phyloP scores from a whole-genome alignment of 2,329 filamentous ascomycete genomes.

The Trichoderma guizhouense region DNA sequence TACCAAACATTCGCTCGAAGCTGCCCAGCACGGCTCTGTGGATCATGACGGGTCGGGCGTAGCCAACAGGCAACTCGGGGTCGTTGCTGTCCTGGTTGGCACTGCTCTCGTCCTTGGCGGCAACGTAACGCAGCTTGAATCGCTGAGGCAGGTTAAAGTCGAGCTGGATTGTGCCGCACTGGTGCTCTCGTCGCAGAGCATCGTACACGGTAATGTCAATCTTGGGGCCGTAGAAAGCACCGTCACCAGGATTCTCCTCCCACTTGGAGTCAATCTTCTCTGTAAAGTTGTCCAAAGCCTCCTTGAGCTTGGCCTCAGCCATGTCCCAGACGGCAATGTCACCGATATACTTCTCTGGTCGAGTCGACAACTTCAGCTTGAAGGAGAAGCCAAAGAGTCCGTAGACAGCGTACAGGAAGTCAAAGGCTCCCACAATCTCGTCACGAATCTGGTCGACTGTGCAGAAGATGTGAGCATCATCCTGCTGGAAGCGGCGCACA shows the following conservation, averaged over 20 bases:
- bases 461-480: slow-evolving; percentile 96
- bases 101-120: slow-evolving; percentile 48
- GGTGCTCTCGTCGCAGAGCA: slow-evolving; percentile 66
- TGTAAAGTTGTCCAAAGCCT: slow-evolving; percentile 76
- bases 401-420: slow-evolving; percentile 73
- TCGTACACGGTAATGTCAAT: slow-evolving; percentile 95
- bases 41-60: slow-evolving; percentile 79
- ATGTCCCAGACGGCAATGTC: slow-evolving; percentile 83
- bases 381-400: slow-evolving; percentile 68
- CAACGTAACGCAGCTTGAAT: slow-evolving; percentile 44
- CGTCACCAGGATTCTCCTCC: slow-evolving; percentile 91
- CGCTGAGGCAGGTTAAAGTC: slow-evolving; percentile 70
- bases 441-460: slow-evolving; percentile 40
- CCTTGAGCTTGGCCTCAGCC: slow-evolving; percentile 76
- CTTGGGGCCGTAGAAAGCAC: slow-evolving; percentile 98
- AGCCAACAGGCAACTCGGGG: slow-evolving; percentile 60
- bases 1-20: slow-evolving; percentile 66
- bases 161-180: slow-evolving; percentile 79
- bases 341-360: slow-evolving; percentile 84
- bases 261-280: slow-evolving; percentile 61
- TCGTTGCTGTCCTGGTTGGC: slow-evolving; percentile 44
- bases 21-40: slow-evolving; percentile 77
- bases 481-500: slow-evolving; percentile 91
- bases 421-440: slow-evolving; percentile 73
- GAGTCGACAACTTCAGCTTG: slow-evolving; percentile 91